Base-by-base conservation (phyloP, 1,284 basidiomycete genomes). In the Ustilago bromivora region DNA sequence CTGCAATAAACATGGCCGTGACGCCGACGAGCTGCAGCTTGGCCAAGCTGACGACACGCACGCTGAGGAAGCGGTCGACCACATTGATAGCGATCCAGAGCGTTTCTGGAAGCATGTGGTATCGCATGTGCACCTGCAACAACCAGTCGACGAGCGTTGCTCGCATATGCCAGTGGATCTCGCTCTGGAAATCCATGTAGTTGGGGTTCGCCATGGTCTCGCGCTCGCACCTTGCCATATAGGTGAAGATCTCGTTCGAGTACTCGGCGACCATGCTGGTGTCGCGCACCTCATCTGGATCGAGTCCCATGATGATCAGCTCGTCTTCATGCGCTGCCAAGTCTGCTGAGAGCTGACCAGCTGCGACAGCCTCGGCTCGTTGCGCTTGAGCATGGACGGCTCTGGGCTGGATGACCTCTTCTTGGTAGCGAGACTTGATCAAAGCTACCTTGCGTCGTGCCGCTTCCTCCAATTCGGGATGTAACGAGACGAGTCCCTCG, bases 231-330 rank as follows among this genome's bases (percentile, higher is more conserved):
- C 75, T 35, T 11, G 56, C 89, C 97, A 99, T 99, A 88, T 99
- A 98, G 71, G 90, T 90, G 84, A 99, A 99, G 85, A 99, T 99
- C 71, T 99, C 96, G 35, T 96, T 94, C 32, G 95, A 91, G 85
- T 99, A 99, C 87, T 99, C 97, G 54, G 95, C 95, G 28, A 97
- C 95, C 96, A 99, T 98, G 11, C 94, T 95, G 32, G 93, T 93
- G 87, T 99, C 97, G 79, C 91, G 91, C 84, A 92, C 89, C 84
- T 98, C 95, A 31, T 85, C 84, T 1, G 82, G 79, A 52, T 86
- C 84, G 41, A 86, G 76, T 3, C 84, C 84, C 78, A 85, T 82
- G 41, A 68, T 57, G 59, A 79, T 79, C 52, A 85, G 76, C 58
- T 82, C 80, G 46, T 86, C 83, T 41, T 86, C 84, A 57, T 80